These are phyloP conservation scores for Penicillium dipodomyicola DNA, from an alignment of 495 filamentous ascomycete species.

Conservation along the genomic window DNA sequence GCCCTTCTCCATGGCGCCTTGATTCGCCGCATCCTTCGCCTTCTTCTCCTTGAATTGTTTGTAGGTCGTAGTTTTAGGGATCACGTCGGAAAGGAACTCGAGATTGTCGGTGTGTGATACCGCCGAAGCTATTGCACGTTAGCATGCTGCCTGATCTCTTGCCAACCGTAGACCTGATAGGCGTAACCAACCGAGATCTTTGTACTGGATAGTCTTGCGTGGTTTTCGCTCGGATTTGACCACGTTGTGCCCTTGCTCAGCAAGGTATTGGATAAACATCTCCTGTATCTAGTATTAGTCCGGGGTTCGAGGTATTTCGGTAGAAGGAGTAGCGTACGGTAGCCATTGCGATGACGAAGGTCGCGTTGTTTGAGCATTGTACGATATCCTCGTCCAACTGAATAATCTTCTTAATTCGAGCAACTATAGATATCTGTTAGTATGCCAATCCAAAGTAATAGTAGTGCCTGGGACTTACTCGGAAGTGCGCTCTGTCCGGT, in stretches of 20 bases:
- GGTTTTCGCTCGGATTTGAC: constrained; percentile 89
- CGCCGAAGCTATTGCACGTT: constrained; percentile 63
- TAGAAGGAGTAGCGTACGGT: constrained; percentile 53
- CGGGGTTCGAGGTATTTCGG: neutral
- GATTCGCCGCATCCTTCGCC: constrained; percentile 47
- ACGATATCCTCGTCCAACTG: constrained; percentile 78
- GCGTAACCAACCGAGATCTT: constrained; percentile 67
- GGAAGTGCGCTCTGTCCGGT: constrained; percentile 84
- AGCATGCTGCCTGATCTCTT: neutral
- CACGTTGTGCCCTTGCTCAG: constrained; percentile 80
- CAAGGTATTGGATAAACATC: constrained; percentile 93
- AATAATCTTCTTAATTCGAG: constrained; percentile 92
- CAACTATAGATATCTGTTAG: constrained; percentile 55
- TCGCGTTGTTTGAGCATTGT: constrained; percentile 85
- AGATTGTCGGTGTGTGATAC: constrained; percentile 89
- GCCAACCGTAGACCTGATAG: neutral
- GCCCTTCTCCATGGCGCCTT: constrained; percentile 47
- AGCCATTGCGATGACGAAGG: constrained; percentile 90
- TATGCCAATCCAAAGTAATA: neutral
- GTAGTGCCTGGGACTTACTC: constrained; percentile 53
- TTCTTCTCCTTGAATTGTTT: constrained; percentile 71
- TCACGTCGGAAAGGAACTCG: constrained; percentile 88
- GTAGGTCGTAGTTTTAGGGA: constrained; percentile 80
- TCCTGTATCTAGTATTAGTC: constrained; percentile 54
- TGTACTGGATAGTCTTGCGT: constrained; percentile 92